Evolutionary conservation across 2,329 filamentous ascomycete genomes (phyloP).

Genomic region (Calycina herbarum): DNA sequence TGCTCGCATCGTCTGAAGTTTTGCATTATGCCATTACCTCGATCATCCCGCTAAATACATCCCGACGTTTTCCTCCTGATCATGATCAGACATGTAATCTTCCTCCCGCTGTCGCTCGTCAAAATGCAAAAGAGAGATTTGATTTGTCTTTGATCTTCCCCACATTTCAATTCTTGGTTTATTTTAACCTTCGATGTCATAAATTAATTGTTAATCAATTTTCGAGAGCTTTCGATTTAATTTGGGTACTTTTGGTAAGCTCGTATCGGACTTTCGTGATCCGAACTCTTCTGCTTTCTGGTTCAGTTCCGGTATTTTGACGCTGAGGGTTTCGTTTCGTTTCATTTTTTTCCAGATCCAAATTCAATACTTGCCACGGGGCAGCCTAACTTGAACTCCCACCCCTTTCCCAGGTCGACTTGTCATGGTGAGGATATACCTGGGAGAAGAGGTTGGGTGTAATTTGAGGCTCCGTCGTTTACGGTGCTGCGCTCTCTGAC

Average conservation of each 20-base stretch:
- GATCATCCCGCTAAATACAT: neutral
- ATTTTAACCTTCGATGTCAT: neutral
- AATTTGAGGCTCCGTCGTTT: too few species aligned
- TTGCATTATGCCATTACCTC: neutral
- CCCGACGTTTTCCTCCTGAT: neutral
- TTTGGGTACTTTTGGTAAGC: neutral
- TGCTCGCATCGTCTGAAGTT: neutral
- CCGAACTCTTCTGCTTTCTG: neutral
- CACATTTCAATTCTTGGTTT: neutral
- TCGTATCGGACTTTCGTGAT: constrained; percentile 1
- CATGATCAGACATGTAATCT: neutral
- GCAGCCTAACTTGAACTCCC: neutral
- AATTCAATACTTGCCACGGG: neutral
- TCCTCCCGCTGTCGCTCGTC: neutral
- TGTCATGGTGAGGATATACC: neutral
- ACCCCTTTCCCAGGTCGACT: neutral
- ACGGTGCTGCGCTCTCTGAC: neutral
- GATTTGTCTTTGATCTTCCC: neutral
- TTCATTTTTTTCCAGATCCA: neutral
- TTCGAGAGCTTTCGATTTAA: neutral
- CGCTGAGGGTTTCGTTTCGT: neutral
- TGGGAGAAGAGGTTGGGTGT: neutral
- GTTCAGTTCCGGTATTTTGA: neutral
- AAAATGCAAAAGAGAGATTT: neutral
- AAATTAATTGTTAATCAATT: neutral